Evolutionary conservation across 1,284 basidiomycete species (phyloP).

Genomic region (Cystobasidiaceae sp.): DNA sequence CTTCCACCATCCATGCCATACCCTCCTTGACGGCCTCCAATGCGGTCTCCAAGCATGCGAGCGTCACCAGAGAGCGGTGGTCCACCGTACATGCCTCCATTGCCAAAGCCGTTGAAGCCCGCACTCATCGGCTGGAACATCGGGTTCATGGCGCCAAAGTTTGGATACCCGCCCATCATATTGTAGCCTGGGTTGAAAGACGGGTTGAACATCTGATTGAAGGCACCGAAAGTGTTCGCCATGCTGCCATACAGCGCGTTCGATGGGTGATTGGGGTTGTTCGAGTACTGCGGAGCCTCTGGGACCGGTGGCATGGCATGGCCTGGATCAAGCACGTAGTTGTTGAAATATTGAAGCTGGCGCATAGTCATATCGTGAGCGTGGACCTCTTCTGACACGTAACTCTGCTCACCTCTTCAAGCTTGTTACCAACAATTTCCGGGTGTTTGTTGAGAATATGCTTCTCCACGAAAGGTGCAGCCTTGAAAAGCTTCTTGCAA

Average conservation of each 20-base stretch:
- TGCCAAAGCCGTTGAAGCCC: slow-evolving; percentile 11
- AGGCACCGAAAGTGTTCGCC: slow-evolving; percentile 26
- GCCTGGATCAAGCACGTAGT: slow-evolving; percentile 36
- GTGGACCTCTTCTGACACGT: too few species aligned
- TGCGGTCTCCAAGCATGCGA: slow-evolving; percentile 4
- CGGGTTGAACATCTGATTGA: slow-evolving; percentile 31
- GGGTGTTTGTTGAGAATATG: slow-evolving; percentile 44
- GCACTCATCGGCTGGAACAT: slow-evolving; percentile 22
- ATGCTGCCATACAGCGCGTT: neutral
- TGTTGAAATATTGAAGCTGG: slow-evolving; percentile 40
- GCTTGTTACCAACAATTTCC: slow-evolving; percentile 37
- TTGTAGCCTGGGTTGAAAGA: neutral
- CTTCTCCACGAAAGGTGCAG: slow-evolving; percentile 88
- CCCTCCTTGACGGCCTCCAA: slow-evolving; percentile 57
- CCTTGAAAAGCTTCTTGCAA: slow-evolving; percentile 92
- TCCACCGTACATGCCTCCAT: neutral
- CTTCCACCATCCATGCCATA: slow-evolving; percentile 39
- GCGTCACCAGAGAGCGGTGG: slow-evolving; percentile 6
- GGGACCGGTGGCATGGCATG: slow-evolving; percentile 32
- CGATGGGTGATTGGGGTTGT: neutral
- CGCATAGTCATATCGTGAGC: too few species aligned
- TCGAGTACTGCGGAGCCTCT: slow-evolving; percentile 9
- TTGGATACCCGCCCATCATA: slow-evolving; percentile 14
- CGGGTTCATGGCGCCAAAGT: neutral
- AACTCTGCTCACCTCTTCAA: slow-evolving; percentile 37